Conservation (phyloP, 805 yeast genomes). For the Nakazawaea laoshanensis region DNA sequence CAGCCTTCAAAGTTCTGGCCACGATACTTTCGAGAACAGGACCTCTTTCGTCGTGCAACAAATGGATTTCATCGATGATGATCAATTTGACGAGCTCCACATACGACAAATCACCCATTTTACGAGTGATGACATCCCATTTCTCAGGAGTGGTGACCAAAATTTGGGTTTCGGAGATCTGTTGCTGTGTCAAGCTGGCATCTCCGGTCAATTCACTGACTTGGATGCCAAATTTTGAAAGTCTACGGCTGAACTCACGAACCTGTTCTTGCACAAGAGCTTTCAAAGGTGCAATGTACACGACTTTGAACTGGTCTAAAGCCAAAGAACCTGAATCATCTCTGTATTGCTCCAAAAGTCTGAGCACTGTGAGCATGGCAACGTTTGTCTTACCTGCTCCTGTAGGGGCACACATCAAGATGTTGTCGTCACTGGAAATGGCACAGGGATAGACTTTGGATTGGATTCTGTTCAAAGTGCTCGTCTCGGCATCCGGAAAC, state of each 20-base stretch:
- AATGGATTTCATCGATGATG: slow-evolving; percentile 88
- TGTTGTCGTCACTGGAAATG: slow-evolving; percentile 58
- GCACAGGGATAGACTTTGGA: slow-evolving; percentile 78
- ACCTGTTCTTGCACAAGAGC: slow-evolving; percentile 96
- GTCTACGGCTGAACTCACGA: slow-evolving; percentile 68
- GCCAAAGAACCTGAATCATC: slow-evolving; percentile 38
- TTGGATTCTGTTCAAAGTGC: slow-evolving; percentile 72
- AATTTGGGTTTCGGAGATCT: slow-evolving; percentile 70
- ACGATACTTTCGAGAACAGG: slow-evolving; percentile 89
- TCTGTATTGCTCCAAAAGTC: slow-evolving; percentile 48
- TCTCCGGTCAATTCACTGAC: slow-evolving; percentile 93
- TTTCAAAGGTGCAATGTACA: slow-evolving; percentile 87
- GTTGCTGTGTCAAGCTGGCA: slow-evolving; percentile 63
- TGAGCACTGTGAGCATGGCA: slow-evolving; percentile 76
- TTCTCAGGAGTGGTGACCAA: slow-evolving; percentile 94
- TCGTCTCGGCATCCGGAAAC: slow-evolving; percentile 61
- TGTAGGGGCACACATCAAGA: slow-evolving; percentile 92
- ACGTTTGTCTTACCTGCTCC: slow-evolving; percentile 99
- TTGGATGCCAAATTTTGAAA: slow-evolving; percentile 52
- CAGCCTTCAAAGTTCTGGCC: slow-evolving; percentile 55
- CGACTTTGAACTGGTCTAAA: slow-evolving; percentile 58
- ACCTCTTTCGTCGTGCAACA: slow-evolving; percentile 90
- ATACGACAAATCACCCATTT: slow-evolving; percentile 58
- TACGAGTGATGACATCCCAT: slow-evolving; percentile 94
- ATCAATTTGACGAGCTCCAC: slow-evolving; percentile 58